These are phyloP conservation scores for Penstemon barbatus DNA, from an alignment of 257 asterid species.

Conservation along the genomic window DNA sequence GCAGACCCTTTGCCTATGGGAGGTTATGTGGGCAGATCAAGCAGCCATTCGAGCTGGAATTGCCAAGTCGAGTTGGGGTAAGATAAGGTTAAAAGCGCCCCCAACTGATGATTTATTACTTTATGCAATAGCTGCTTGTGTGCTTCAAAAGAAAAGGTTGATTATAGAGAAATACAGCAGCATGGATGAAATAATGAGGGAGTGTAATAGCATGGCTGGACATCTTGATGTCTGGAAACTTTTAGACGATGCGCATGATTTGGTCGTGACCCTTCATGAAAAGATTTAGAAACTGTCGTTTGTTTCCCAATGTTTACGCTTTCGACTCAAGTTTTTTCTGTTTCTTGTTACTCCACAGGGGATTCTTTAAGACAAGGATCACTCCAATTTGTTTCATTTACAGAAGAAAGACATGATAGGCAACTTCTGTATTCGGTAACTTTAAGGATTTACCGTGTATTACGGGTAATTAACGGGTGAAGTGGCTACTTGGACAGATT, in stretches of 20 bases:
- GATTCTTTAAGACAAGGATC: constrained; percentile 14
- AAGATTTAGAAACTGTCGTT: constrained; percentile 48
- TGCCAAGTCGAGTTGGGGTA: constrained; percentile 64
- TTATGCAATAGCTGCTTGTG: constrained; percentile 85
- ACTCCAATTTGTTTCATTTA: constrained; percentile 4
- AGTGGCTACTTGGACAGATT: constrained; percentile 42
- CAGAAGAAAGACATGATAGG: constrained; percentile 21
- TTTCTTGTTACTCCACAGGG: constrained; percentile 19
- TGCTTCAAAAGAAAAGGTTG: constrained; percentile 72
- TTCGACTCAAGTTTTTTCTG: neutral
- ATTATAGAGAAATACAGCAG: constrained; percentile 79
- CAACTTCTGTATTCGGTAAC: constrained; percentile 22
- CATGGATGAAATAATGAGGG: constrained; percentile 88
- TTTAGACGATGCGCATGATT: constrained; percentile 80
- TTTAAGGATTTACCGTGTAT: constrained; percentile 26
- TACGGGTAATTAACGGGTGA: constrained; percentile 26
- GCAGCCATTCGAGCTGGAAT: constrained; percentile 86
- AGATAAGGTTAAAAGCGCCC: constrained; percentile 69
- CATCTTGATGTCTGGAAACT: constrained; percentile 83
- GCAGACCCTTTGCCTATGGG: constrained; percentile 91
- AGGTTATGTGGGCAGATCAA: constrained; percentile 98
- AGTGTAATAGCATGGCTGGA: constrained; percentile 89
- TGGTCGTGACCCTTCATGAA: constrained; percentile 76
- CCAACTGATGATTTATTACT: constrained; percentile 83
- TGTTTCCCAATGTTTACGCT: neutral